These are phyloP conservation scores for Metarhizium rileyi DNA, from an alignment of 2,329 filamentous ascomycete genomes.

Conservation along the genomic window DNA sequence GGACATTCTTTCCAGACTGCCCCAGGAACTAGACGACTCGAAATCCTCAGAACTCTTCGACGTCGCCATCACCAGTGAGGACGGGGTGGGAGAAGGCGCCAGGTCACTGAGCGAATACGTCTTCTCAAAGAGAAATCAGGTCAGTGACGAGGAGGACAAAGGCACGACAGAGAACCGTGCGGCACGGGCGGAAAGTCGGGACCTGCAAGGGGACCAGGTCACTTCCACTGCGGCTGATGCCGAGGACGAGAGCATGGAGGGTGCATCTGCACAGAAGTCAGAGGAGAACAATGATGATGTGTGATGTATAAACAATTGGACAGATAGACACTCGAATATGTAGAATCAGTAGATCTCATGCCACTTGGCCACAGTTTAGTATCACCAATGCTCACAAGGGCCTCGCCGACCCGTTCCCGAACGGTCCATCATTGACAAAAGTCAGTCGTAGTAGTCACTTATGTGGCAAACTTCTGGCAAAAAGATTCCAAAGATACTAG, in stretches of 20 bases:
- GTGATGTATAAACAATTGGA: neutral
- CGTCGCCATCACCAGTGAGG: conserved; percentile 17
- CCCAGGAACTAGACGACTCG: conserved; percentile 16
- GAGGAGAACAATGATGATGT: conserved; percentile 2
- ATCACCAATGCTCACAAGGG: neutral
- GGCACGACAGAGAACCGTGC: neutral
- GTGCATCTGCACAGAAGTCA: conserved; percentile 6
- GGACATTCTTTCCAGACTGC: conserved; percentile 12
- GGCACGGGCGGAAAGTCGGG: neutral
- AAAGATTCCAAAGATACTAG: neutral
- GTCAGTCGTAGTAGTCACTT: neutral
- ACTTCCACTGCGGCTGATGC: conserved; percentile 5
- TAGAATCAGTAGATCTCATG: neutral
- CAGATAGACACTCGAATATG: neutral
- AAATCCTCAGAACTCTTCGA: conserved; percentile 19
- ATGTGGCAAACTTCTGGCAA: neutral
- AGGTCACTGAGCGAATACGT: conserved; percentile 18
- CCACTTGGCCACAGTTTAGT: neutral
- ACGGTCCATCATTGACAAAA: neutral
- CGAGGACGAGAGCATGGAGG: conserved; percentile 10
- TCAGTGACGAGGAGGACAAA: neutral
- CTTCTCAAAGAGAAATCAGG: conserved; percentile 12
- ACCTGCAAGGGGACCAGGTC: conserved; percentile 7
- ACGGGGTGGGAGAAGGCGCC: conserved; percentile 5
- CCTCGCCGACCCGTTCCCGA: neutral